Evolutionary conservation across 768 basidiomycete genomes (phyloP), one percentile per base, ranked within the genome.

Genomic region (Suillus spraguei): DNA sequence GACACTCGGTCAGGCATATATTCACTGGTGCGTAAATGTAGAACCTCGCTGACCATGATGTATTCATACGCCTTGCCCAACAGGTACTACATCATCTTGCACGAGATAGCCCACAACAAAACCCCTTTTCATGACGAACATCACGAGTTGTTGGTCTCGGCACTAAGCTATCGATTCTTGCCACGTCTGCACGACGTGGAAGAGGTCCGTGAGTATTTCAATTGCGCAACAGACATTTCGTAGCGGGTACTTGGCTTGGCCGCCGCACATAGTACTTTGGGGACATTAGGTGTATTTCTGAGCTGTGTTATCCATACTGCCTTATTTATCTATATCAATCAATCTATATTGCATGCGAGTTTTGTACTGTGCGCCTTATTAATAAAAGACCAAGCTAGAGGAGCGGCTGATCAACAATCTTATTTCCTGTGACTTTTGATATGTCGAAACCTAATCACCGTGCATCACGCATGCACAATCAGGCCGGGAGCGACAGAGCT

Each of bases 21-120:
- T 56, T 39, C 38, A 56, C 16, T 56, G 55, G 55, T 56, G 39
- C 24, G 55, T 39, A 17, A 4, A 56, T 17, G 55, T 24, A 17
- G 17, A 39, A 10, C 24, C 10, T 39, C 16, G 10, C 38, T 9
- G 9, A 10, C 5, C 8, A 39, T 17, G 16, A 56, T 20, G 24
- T 35, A 35, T 6, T 32, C 4, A 39, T 14, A 24, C 38, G 20
- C 50, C 16, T 60, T 36, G 11, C 35, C 14, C 16, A 28, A n/a
- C 44, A 73, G 72, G 72, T 73, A 66, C 36, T 68, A 74, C 35
- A 72, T 73, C 8, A 65, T 74, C 60, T 65, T 65, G 5, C 72
- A 73, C 22, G 72, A 73, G 50, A 65, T 73, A 3, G 73, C 72
- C 16, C 73, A 73, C 60, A 69, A 72, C 20, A 54, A 58, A 44